phyloP scores from a whole-genome alignment of 2,329 filamentous ascomycete species.

The Epichloe festucae region DNA sequence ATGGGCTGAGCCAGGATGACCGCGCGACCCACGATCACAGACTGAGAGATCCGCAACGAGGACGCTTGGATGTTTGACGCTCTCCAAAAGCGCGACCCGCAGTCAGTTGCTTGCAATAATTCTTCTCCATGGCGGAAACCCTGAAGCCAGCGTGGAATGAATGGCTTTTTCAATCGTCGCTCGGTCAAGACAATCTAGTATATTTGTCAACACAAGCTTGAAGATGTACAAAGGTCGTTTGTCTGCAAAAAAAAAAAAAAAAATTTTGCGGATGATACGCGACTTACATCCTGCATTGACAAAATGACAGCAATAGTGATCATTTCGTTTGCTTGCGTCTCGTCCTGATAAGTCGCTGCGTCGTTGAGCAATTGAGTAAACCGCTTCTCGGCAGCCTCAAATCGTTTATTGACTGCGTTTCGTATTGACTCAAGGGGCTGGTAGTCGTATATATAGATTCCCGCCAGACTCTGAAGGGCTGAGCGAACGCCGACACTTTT shows the following conservation, averaged over 20 bases:
- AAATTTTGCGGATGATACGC: too few relatives aligned
- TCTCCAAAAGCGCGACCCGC: slow-evolving; percentile 24
- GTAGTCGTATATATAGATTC: slow-evolving; percentile 29
- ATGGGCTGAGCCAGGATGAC: slow-evolving; percentile 28
- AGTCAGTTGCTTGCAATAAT: slow-evolving; percentile 22
- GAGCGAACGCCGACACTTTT: slow-evolving; percentile 20
- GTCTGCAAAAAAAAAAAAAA: not conserved
- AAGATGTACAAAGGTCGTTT: not conserved
- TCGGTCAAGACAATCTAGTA: slow-evolving; percentile 24
- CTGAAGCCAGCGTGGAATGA: slow-evolving; percentile 24
- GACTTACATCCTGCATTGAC: slow-evolving; percentile 27
- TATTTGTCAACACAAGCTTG: not conserved
- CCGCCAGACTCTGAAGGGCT: slow-evolving; percentile 28
- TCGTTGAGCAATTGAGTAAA: slow-evolving; percentile 17
- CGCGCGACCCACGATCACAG: slow-evolving; percentile 25
- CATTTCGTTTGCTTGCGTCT: slow-evolving; percentile 17
- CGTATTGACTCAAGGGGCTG: slow-evolving; percentile 19
- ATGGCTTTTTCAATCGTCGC: slow-evolving; percentile 19
- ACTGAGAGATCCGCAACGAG: slow-evolving; percentile 23
- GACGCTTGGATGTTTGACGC: slow-evolving; percentile 20
- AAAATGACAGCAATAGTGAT: slow-evolving; percentile 25
- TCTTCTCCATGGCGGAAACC: slow-evolving; percentile 23
- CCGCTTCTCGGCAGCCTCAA: slow-evolving; percentile 17
- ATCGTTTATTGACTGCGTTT: slow-evolving; percentile 20
- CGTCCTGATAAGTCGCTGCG: slow-evolving; percentile 10